Base-by-base conservation (phyloP, 306 rosid genomes). In the Benincasa hispida region DNA sequence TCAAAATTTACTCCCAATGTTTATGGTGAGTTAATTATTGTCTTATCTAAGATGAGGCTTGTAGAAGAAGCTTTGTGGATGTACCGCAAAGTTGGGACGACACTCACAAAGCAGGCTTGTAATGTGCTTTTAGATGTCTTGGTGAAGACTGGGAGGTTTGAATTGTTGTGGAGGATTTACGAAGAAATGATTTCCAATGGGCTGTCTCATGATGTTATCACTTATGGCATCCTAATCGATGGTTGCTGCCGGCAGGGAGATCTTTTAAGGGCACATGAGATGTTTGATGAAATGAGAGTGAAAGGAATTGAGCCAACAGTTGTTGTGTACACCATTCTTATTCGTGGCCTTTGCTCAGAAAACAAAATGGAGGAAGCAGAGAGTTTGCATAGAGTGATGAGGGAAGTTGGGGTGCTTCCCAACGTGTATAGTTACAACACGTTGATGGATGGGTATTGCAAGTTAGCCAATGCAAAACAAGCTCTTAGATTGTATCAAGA, bases 371-470 rank as follows among this genome's bases (percentile, higher is more conserved):
- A 3, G 21, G 90, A 92, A 61, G 94, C 94, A 0, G 86, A 86
- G 75, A 79, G 76, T 2, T 34, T 87, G 72, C 83, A 86, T 56
- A 10, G 25, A 67, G 22, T 19, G 34, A 92, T 90, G 96, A 74
- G 53, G 80, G 85, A 83, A 75, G 76, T 75, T 3, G 83, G 89
- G 27, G 86, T 84, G 60, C 41, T 63, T 0, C 96, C 94, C 0
- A 89, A 90, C 82, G 77, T 85, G 82, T 90, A 88, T 70, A 84
- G 88, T 68, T 92, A 86, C 78, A 81, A 84, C 77, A 86, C 88
- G 62, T 78, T 90, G 54, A 85, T 92, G 84, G 89, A 90, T 86
- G 96, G 96, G 56, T 87, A 92, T 74, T 79, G 83, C 83, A 89
- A 86, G 82, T 58, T 74, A 80, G 82, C 84, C 76, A 68, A 84